These are phyloP conservation scores for Claviceps sp. DNA, from an alignment of 2,329 filamentous ascomycete species.

Conservation along the genomic window DNA sequence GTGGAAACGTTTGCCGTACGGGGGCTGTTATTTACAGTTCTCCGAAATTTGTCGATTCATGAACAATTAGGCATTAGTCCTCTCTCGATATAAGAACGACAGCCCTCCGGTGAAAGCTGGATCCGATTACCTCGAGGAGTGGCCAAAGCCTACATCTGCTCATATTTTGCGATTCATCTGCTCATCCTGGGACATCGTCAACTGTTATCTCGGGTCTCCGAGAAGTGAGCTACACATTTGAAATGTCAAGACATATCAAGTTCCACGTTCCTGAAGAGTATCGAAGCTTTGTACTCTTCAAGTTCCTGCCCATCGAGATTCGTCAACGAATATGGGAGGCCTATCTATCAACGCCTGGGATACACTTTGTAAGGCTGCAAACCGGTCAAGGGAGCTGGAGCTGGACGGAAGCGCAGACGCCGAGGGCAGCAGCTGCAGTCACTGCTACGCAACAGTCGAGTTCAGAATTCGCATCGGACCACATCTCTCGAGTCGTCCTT, in stretches of 20 bases:
- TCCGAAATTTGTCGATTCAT: not conserved
- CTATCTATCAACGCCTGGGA: slow-evolving; percentile 18
- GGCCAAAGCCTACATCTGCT: not conserved
- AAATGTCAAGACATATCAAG: slow-evolving; percentile 4
- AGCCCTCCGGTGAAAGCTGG: not conserved
- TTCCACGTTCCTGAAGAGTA: slow-evolving; percentile 19
- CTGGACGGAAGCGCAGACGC: slow-evolving; percentile 9
- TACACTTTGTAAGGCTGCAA: slow-evolving; percentile 21
- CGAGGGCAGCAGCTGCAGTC: not conserved
- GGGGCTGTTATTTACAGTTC: not conserved
- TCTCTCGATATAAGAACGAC: not conserved
- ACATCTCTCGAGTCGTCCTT: slow-evolving; percentile 12
- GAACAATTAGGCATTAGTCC: not conserved
- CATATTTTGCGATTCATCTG: not conserved
- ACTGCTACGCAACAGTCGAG: slow-evolving; percentile 7
- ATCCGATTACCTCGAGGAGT: not conserved
- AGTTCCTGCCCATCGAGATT: slow-evolving; percentile 21
- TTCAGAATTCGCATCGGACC: slow-evolving; percentile 4
- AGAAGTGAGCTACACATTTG: not conserved
- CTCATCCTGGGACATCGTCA: not conserved
- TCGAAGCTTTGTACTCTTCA: slow-evolving; percentile 19
- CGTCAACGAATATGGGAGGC: slow-evolving; percentile 22
- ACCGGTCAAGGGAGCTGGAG: slow-evolving; percentile 10
- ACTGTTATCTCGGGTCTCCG: not conserved
- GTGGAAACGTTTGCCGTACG: not conserved